Evolutionary conservation across 2,329 filamentous ascomycete species (phyloP).

Genomic region (Didymella keratinophila): DNA sequence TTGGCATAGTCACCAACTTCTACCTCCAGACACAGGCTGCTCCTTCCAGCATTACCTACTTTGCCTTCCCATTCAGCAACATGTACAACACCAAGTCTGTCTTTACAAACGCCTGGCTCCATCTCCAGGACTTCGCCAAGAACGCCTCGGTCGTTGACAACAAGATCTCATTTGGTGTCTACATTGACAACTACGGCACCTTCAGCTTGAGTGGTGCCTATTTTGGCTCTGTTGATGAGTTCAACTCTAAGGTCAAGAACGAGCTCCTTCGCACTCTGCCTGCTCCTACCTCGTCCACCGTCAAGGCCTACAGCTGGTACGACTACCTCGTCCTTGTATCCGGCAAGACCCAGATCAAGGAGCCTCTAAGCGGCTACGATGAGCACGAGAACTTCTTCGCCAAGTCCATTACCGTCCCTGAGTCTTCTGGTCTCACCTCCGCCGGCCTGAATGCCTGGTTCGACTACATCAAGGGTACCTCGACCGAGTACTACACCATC

Average conservation of each 20-base stretch:
- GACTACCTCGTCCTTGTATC: constrained; percentile 55
- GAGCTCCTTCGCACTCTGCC: constrained; percentile 52
- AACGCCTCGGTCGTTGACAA: constrained; percentile 53
- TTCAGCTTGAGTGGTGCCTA: constrained; percentile 53
- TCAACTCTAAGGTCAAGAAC: constrained; percentile 50
- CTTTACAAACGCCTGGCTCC: constrained; percentile 51
- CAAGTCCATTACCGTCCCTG: constrained; percentile 53
- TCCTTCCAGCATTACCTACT: constrained; percentile 40
- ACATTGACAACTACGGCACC: constrained; percentile 47
- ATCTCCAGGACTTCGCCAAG: constrained; percentile 53
- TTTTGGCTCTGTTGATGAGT: constrained; percentile 49
- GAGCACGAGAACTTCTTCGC: constrained; percentile 53
- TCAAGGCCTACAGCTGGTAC: constrained; percentile 46
- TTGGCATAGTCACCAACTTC: constrained; percentile 52
- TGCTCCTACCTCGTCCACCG: constrained; percentile 29
- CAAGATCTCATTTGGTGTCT: constrained; percentile 53
- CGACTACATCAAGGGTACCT: constrained; percentile 41
- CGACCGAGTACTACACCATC: constrained; percentile 46
- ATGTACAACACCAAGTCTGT: constrained; percentile 39
- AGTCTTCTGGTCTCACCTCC: constrained; percentile 40
- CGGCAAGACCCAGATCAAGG: constrained; percentile 37
- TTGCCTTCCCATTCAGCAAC: constrained; percentile 35
- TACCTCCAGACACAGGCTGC: constrained; percentile 46
- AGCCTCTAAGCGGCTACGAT: constrained; percentile 46
- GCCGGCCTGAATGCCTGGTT: constrained; percentile 40